Evolutionary conservation across 768 basidiomycete species (phyloP), one percentile per base, ranked within the genome.

Genomic region (Phylloporus scabripes): DNA sequence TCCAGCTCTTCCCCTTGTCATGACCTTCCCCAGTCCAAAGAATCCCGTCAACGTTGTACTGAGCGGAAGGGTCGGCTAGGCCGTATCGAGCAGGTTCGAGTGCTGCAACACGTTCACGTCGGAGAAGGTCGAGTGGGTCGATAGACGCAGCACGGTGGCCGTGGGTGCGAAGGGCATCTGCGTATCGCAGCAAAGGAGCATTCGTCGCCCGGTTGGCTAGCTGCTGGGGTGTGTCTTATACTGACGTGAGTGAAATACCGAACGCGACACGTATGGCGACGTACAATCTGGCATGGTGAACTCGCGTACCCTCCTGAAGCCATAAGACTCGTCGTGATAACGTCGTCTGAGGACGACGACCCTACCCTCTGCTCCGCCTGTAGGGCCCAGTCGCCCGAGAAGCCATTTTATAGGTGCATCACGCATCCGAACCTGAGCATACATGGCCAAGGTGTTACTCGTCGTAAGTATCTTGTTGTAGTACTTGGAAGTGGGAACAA

Each of bases 121-220:
- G 83, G 26, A 95, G 84, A 45, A 95, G 69, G 65, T 92, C 91
- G 31, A 95, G 70, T 0, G 93, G 92, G 61, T 96, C 92, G 36
- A 95, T 87, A 37, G 78, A 75, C 0, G 91, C 90, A 3, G 90
- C 89, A 26, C 89, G 80, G 60, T 92, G 91, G 0, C 86, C 87
- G 55, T 92, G 87, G 0, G 75, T 83, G n/a, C 92, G 79, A 57
- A 95, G 77, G 2, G 87, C 85, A 63, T 95, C 93, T 10, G 92
- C 88, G 61, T 92, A 94, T 29, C 93, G 85, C 38, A 94, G 70
- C 15, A 96, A 72, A 3, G 88, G 72, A 0, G 91, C 90, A 57
- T 94, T 92, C 3, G 64, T 61, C 12, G 74, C 74, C 8, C 92
- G 78, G 65, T 88, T 88, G 45, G 72, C 62, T 12, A 92, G 73